Evolutionary conservation across 179 eudicot genomes (phyloP).

Genomic region (Corrigiola litoralis): DNA sequence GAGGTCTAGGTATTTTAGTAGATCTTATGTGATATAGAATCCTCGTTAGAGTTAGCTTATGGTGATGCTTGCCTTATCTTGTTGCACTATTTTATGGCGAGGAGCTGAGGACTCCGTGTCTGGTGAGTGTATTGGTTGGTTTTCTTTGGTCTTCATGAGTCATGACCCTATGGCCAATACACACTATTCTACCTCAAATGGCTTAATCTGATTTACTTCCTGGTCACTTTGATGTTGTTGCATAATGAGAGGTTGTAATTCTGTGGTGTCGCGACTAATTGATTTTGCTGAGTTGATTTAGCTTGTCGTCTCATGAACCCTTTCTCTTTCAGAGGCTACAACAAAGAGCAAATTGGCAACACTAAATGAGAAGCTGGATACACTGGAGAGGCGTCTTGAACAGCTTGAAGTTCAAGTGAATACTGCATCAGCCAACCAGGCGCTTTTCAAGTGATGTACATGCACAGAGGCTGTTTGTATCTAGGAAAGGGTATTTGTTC

Average conservation of each 20-base stretch:
- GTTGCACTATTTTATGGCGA: too few species aligned
- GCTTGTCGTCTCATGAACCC: conserved; percentile 1
- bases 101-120: too few species aligned
- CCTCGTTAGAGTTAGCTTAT: background rate
- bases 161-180: too few species aligned
- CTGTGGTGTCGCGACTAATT: background rate
- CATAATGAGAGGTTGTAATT: background rate
- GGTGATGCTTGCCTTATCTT: background rate
- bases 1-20: too few species aligned
- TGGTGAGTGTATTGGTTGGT: too few species aligned
- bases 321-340: conserved; percentile 66
- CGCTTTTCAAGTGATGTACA: conserved; percentile 39
- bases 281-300: background rate
- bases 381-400: conserved; percentile 87
- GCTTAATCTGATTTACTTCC: too few species aligned
- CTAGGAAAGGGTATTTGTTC: background rate
- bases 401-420: conserved; percentile 88
- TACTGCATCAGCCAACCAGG: conserved; percentile 82
- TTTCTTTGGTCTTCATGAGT: too few species aligned
- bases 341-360: conserved; percentile 86
- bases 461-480: conserved; percentile 2
- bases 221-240: background rate
- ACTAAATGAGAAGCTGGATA: conserved; percentile 90
- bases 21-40: background rate
- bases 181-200: too few species aligned